Evolutionary conservation across 169 alveolate genomes (phyloP), one percentile per base, ranked within the genome.

Genomic region (Hepatocystis sp.): DNA sequence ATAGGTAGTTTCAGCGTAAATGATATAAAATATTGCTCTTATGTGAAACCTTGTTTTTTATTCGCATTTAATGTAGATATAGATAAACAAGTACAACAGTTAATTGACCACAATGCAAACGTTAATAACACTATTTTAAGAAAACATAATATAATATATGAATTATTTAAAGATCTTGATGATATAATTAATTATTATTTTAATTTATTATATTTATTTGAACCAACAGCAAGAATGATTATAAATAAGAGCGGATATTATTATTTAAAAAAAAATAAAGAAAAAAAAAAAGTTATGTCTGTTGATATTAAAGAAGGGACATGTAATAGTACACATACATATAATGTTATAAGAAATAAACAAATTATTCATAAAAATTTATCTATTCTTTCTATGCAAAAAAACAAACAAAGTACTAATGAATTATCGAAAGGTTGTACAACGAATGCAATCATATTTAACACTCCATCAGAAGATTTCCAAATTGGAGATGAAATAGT

Each of bases 131-230:
- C 93, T 15, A 55, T 88, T 21, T 84, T 94, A 49, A 86, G 92
- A 25, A 86, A 85, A n/a, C 98, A 95, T 76, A 93, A 93, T 53
- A 91, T 96, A 15, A 96, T 96, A 2, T 96, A 96, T 81, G 92
- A 95, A 66, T 88, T 96, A 15, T 88, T 94, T 52, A 93, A 93
- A 21, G 98, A 95, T 53, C 27, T 96, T 11, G 95, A 94, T 67
- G 55, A 86, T 34, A 66, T 92, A 7, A 88, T 93, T 13, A 67
- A 76, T 17, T 55, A 55, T 27, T 86, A 58, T 44, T 92, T 88
- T 32, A 94, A 92, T 44, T 84, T 91, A 2, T 53, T 85, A 28
- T 56, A 92, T 68, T 11, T 84, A 39, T 64, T 51, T 68, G 92
- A 90, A 63, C 63, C 58, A 5, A 93, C 85, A 84, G 76, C 94